Evolutionary conservation across 352 stramenopile genomes (phyloP), one percentile per base, ranked within the genome.

Genomic region (Globisporangium polare): DNA sequence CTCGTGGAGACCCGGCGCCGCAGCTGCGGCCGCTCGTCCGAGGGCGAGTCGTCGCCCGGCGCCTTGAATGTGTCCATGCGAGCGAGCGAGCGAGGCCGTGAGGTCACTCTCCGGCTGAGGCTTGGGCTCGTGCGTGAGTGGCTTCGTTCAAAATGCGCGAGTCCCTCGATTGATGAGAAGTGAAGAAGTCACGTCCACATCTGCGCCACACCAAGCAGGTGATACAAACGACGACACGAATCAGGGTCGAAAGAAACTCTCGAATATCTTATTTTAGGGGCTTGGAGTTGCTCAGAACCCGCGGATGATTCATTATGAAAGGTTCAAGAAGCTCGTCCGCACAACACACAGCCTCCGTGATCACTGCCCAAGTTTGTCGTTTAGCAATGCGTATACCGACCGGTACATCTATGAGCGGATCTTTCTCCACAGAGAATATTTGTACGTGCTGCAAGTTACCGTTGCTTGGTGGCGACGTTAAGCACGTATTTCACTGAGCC

Each of bases 11-110:
- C 63, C 10, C 61, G 57, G 24, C 51, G 63, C 13, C 47, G 57
- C 50, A 68, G 63, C 63, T 68, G 63, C 10, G 58, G 63, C 2
- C 63, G 63, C 39, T 49, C 63, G 12, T 33, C 62, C n/a, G 26
- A 29, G 42, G 31, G 45, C 18, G 41, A 39, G 0, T 15, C 46
- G 57, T 27, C 41, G 20, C 41, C 41, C 43, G 43, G 20, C 22
- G 39, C 13, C 26, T 20, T 39, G 2, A 39, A 31, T 18, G 42
- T 53, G 41, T 26, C 31, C 55, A 53, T 61, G 18, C 10, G 12
- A 45, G 12, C 33, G 33, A 45, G n/a, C 33, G 33, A 39, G 12
- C n/a, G 33, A 3, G 33, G 33, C 33, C 33, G 52, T 22, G 33
- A 8, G 18, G 4, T 24, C 15, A 33, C 29, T 33, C 29, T 33